Evolutionary conservation across 2,329 filamentous ascomycete species (phyloP).

Genomic region (Clonostachys sp.): DNA sequence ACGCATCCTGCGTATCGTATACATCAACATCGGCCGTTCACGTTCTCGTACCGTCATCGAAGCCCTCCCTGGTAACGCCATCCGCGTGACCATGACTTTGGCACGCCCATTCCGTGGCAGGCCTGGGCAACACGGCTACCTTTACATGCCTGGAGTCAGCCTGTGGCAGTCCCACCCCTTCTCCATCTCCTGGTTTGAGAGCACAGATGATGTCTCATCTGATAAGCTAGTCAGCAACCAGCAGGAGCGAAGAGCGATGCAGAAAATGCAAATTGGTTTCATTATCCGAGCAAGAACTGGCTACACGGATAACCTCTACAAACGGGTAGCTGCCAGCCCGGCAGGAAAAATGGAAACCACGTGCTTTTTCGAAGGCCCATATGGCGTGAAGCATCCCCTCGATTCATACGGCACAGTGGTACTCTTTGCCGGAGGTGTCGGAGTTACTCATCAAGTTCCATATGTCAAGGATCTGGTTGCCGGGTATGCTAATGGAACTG

Average conservation of each 20-base stretch:
- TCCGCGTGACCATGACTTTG: slow-evolving; percentile 69
- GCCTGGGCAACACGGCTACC: slow-evolving; percentile 73
- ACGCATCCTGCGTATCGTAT: slow-evolving; percentile 56
- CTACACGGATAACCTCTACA: slow-evolving; percentile 66
- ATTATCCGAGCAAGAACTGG: slow-evolving; percentile 71
- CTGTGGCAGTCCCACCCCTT: slow-evolving; percentile 76
- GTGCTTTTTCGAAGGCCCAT: slow-evolving; percentile 72
- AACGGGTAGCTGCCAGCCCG: slow-evolving; percentile 57
- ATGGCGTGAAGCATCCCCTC: slow-evolving; percentile 67
- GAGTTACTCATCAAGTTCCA: slow-evolving; percentile 75
- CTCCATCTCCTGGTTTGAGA: slow-evolving; percentile 73
- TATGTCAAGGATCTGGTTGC: slow-evolving; percentile 69
- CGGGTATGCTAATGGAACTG: slow-evolving; percentile 64
- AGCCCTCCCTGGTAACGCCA: slow-evolving; percentile 70
- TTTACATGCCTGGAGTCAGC: slow-evolving; percentile 71
- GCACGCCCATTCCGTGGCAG: slow-evolving; percentile 72
- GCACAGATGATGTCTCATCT: slow-evolving; percentile 42
- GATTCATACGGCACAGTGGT: slow-evolving; percentile 75
- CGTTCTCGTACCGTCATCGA: slow-evolving; percentile 68
- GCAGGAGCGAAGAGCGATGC: slow-evolving; percentile 53
- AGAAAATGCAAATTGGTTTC: slow-evolving; percentile 64
- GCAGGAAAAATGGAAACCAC: slow-evolving; percentile 58
- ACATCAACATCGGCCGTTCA: slow-evolving; percentile 62
- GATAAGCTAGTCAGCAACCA: slow-evolving; percentile 57
- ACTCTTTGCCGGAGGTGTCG: slow-evolving; percentile 76